Base-by-base conservation (phyloP, 2,329 filamentous ascomycete genomes). In the Pseudophaeomoniella oleicola region DNA sequence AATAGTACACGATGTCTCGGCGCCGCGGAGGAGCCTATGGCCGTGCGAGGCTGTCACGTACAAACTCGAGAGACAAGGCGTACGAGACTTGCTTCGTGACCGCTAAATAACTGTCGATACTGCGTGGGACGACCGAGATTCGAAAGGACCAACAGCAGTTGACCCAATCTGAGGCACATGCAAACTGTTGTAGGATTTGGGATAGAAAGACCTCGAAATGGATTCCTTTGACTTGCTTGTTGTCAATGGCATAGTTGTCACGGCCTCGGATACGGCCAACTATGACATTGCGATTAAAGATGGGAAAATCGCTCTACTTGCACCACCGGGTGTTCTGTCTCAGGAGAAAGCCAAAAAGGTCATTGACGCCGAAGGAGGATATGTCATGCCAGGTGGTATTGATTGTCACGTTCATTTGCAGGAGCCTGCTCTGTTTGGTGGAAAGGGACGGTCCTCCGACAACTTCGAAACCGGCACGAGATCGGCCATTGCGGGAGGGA, bases 381-480 rank as follows among this genome's bases (percentile, higher is more conserved):
- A 59, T 49, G 55, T 64, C 9, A 63, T 56, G 53, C 54, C 63
- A 12, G 65, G 65, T 13, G 64, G 64, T 6, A 54, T 69, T 10
- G 65, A 69, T 43, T 58, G 57, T 9, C 64, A 68, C 45, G 64
- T 67, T 3, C 64, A 67, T 41, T 54, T 65, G 4, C 46, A 60
- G 37, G 62, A 65, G 39, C 62, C 62, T 33, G 56, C 60, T 4
- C 41, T 65, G 3, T 66, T 65, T 37, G 62, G 62, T 10, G 59
- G 36, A 39, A 62, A 63, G 40, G 52, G 51, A 5, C 56, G 58
- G 2, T 63, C 58, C 2, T 56, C 62, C 2, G 64, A 67, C 37
- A 59, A 52, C 12, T 68, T 58, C 47, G 58, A 66, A 40, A 59
- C 57, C 2, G 56, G 58, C 2, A 64, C 60, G 19, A 53, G 61